phyloP scores from a whole-genome alignment of 1,284 basidiomycete species.

The Clitocybe nebularis region DNA sequence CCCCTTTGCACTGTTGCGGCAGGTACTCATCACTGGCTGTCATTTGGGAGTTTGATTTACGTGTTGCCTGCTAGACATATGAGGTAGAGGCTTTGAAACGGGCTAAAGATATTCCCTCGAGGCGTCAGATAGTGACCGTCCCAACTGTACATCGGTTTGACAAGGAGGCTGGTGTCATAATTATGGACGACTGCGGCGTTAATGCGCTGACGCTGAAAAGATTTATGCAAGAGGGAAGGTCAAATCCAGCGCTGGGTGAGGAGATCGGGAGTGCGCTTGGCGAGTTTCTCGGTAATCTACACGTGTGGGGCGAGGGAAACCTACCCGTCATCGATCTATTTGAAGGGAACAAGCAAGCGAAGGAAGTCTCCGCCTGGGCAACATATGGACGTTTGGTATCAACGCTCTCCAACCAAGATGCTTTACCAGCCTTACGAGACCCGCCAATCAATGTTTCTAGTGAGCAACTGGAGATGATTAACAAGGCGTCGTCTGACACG shows the following conservation, averaged over 20 bases:
- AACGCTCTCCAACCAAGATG: constrained; percentile 36
- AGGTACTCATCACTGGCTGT: no score
- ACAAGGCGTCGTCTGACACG: constrained; percentile 31
- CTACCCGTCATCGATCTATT: constrained; percentile 32
- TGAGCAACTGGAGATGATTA: constrained; percentile 33
- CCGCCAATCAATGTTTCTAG: constrained; percentile 36
- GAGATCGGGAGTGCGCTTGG: constrained; percentile 50
- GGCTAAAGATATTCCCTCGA: constrained; percentile 30
- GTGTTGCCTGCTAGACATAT: no score
- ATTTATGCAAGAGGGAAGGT: constrained; percentile 36
- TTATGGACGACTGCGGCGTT: constrained; percentile 59
- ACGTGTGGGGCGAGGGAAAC: constrained; percentile 35
- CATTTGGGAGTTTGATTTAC: no score
- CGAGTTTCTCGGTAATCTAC: constrained; percentile 44
- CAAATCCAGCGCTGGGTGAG: constrained; percentile 28
- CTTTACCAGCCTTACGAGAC: constrained; percentile 31
- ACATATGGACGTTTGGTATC: constrained; percentile 47
- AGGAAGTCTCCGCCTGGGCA: constrained; percentile 35
- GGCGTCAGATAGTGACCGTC: constrained; percentile 37
- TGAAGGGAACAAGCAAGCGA: constrained; percentile 36
- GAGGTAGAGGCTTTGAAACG: constrained; percentile 48
- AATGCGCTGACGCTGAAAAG: constrained; percentile 42
- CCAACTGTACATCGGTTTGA: constrained; percentile 51
- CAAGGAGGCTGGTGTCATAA: constrained; percentile 40
- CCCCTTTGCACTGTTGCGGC: constrained; percentile 34